Base-by-base conservation (phyloP, 257 asterid species). In the Jasminum sambac region DNA sequence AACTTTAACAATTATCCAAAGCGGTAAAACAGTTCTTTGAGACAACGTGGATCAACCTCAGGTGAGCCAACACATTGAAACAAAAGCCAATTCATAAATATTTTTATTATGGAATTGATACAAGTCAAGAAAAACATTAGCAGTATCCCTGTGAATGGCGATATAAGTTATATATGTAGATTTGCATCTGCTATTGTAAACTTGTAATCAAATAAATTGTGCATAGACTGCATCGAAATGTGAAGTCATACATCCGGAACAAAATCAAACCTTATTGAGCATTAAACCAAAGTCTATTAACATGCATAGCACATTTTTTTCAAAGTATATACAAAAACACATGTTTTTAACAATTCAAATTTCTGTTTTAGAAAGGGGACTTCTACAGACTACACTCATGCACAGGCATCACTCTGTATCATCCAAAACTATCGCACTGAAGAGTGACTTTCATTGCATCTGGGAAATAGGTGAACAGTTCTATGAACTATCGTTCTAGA, bases 331-430 rank as follows among this genome's bases (percentile, higher is more conserved):
- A 50, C n/a, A 50, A 17, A 3, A n/a, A 50, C 36, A 30, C 4
- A 30, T 30, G 36, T 30, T n/a, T 50, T n/a, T n/a, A 50, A 17
- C 59, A 8, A 17, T 11, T 50, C 25, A 50, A 50, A 17, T 50
- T 17, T 50, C 24, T n/a, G 12, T n/a, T 50, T 50, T 50, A 50
- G 19, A n/a, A 50, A 6, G 1, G 59, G 59, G 19, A n/a, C 24
- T 50, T 50, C 25, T 50, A n/a, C 59, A 50, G n/a, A n/a, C n/a
- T n/a, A n/a, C n/a, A 50, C 59, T 50, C 59, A 50, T 50, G n/a
- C n/a, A 11, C 25, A 50, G 59, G 25, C 3, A 17, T 50, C 59
- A n/a, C 59, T 17, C 24, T 50, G n/a, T 17, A 17, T n/a, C 7
- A 50, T 16, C 13, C 1, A 50, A 50, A 44, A 44, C 55, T 17